Base-by-base conservation (phyloP, 257 asterid genomes). In the Ajuga chamaepitys region DNA sequence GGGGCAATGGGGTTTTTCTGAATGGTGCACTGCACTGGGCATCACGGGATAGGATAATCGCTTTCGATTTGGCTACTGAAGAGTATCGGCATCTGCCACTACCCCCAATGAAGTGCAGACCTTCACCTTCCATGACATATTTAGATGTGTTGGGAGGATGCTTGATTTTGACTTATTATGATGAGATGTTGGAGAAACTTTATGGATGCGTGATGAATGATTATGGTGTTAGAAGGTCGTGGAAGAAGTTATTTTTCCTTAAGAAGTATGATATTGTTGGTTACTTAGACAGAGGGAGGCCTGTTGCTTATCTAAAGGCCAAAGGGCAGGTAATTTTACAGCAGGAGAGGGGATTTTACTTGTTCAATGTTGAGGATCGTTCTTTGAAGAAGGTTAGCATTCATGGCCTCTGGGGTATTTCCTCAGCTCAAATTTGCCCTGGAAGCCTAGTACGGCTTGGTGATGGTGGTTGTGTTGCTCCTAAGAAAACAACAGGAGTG, bases 371-470 rank as follows among this genome's bases (percentile, higher is more conserved):
- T 41, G 37, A 48, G 8, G 7, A 22, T 18, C 17, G 44, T 28
- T 8, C 32, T n/a, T 12, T 7, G 1, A 37, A 14, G 50, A 28
- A 51, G 14, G 26, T 66, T 40, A 25, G 16, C 7, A 65, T 72
- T 14, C 9, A 10, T 6, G 68, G 34, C 30, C 41, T 57, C 50
- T 28, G 18, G 0, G n/a, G 0, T n/a, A 3, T 0, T 24, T 21
- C 9, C 4, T 60, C 59, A 58, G 35, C n/a, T 47, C 60, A 48
- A 59, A 22, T 58, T 69, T 47, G 14, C 11, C 26, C 46, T n/a
- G 37, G 54, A 30, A 59, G 53, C 64, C 59, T 73, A 41, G n/a
- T 50, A 40, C 73, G 60, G 41, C 65, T 59, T 24, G 14, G 6
- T 24, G 48, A 21, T 30, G 24, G 45, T 48, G n/a, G n/a, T n/a